Evolutionary conservation across 371 early-diverging fungal species (phyloP).

Genomic region (Zychaea mexicana): DNA sequence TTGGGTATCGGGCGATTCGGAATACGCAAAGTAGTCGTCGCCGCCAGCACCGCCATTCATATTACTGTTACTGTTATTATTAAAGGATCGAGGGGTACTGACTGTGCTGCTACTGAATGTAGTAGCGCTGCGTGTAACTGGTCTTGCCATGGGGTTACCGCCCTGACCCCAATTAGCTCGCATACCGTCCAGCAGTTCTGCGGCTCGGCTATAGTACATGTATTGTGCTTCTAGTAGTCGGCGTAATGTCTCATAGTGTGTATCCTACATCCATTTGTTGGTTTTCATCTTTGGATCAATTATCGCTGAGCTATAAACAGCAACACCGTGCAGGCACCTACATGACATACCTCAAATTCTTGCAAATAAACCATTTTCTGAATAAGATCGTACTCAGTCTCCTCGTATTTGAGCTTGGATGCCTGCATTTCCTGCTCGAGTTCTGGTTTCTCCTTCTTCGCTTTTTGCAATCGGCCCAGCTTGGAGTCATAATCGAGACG

Average conservation of each 20-base stretch:
- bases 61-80: background rate
- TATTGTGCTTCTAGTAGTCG: conserved; percentile 60
- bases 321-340: background rate
- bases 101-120: background rate
- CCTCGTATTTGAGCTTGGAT: conserved; percentile 91
- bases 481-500: conserved; percentile 94
- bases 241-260: conserved; percentile 53
- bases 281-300: background rate
- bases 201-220: conserved; percentile 46
- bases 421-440: conserved; percentile 90
- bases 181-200: conserved; percentile 42
- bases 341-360: conserved; percentile 63
- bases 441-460: conserved; percentile 88
- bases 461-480: conserved; percentile 79
- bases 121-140: background rate
- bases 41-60: background rate
- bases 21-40: conserved; percentile 19
- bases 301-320: background rate
- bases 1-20: conserved; percentile 5
- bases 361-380: conserved; percentile 68
- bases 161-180: conserved; percentile 21
- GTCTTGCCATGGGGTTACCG: background rate
- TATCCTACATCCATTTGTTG: conserved; percentile 7
- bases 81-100: conserved; percentile 6
- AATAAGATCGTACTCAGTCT: conserved; percentile 71